Conservation (phyloP, 2,329 filamentous ascomycete species). For the Trichophyton schoenleinii region DNA sequence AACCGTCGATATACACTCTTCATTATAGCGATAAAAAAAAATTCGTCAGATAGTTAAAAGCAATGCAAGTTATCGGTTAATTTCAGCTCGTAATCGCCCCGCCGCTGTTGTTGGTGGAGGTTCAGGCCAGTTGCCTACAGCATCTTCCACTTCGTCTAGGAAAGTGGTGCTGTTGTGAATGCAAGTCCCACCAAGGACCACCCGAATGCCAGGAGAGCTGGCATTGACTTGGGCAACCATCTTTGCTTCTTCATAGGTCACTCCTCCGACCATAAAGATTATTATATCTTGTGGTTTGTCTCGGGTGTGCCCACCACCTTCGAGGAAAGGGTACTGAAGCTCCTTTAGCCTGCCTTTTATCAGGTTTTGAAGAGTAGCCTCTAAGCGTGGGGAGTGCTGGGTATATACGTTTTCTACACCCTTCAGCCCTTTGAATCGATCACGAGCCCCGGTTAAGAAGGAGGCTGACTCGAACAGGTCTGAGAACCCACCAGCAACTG, state of each 20-base stretch:
- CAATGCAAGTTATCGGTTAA: slow-evolving; percentile 33
- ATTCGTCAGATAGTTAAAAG: neutral
- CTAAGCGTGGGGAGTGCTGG: slow-evolving; percentile 81
- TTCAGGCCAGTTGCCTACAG: slow-evolving; percentile 76
- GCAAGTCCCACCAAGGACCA: slow-evolving; percentile 78
- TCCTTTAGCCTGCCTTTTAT: slow-evolving; percentile 84
- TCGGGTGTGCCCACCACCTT: slow-evolving; percentile 69
- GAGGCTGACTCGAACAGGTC: slow-evolving; percentile 86
- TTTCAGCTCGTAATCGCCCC: slow-evolving; percentile 49
- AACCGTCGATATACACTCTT: neutral
- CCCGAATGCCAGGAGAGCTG: slow-evolving; percentile 71
- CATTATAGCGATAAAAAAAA: neutral
- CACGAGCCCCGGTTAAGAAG: slow-evolving; percentile 79
- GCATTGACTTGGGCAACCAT: slow-evolving; percentile 92
- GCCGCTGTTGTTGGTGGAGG: slow-evolving; percentile 46
- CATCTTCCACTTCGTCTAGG: slow-evolving; percentile 81
- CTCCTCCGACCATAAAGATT: slow-evolving; percentile 84
- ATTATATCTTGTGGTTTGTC: slow-evolving; percentile 97
- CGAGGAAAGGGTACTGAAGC: slow-evolving; percentile 84
- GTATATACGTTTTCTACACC: slow-evolving; percentile 99
- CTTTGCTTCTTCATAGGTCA: slow-evolving; percentile 94
- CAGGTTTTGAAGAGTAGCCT: slow-evolving; percentile 77
- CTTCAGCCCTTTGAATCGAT: slow-evolving; percentile 85
- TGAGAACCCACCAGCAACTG: slow-evolving; percentile 64
- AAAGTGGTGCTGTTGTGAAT: slow-evolving; percentile 83